Evolutionary conservation across 139 green algal genomes (phyloP).

Genomic region (Axilococcus clingmanii): DNA sequence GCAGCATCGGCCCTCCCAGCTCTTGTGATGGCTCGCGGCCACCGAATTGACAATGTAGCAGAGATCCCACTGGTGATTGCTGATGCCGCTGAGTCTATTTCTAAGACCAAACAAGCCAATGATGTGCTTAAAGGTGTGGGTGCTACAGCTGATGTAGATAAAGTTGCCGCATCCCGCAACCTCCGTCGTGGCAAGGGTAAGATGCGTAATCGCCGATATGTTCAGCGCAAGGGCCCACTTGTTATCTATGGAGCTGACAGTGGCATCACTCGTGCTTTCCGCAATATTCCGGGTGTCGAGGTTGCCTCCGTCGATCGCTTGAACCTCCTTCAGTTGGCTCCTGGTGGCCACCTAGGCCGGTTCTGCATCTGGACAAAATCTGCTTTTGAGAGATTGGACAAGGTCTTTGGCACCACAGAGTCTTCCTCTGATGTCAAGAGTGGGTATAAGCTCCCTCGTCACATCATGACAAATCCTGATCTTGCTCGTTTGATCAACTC

Average conservation of each 20-base stretch:
- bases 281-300: slow-evolving; percentile 95
- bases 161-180: slow-evolving; percentile 47
- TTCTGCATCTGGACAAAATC: slow-evolving; percentile 98
- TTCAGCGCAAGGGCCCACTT: slow-evolving; percentile 86
- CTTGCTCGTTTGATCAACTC: slow-evolving; percentile 93
- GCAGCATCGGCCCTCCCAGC: slow-evolving; percentile 89
- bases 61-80: slow-evolving; percentile 94
- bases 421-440: slow-evolving; percentile 76
- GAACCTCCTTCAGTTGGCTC: slow-evolving; percentile 96
- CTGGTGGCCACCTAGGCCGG: slow-evolving; percentile 92
- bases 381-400: slow-evolving; percentile 91
- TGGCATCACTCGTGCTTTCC: slow-evolving; percentile 82
- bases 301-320: slow-evolving; percentile 75
- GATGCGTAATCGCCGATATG: slow-evolving; percentile 96
- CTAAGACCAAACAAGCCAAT: slow-evolving; percentile 88
- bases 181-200: slow-evolving; percentile 86
- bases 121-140: slow-evolving; percentile 81
- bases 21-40: slow-evolving; percentile 92
- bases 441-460: slow-evolving; percentile 84
- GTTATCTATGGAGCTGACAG: slow-evolving; percentile 82
- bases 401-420: slow-evolving; percentile 70
- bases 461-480: slow-evolving; percentile 88
- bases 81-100: slow-evolving; percentile 73
- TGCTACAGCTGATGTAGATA: slow-evolving; percentile 79
- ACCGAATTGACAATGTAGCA: slow-evolving; percentile 85